Conservation (phyloP, 495 filamentous ascomycete species). For the Penicillium silybi region DNA sequence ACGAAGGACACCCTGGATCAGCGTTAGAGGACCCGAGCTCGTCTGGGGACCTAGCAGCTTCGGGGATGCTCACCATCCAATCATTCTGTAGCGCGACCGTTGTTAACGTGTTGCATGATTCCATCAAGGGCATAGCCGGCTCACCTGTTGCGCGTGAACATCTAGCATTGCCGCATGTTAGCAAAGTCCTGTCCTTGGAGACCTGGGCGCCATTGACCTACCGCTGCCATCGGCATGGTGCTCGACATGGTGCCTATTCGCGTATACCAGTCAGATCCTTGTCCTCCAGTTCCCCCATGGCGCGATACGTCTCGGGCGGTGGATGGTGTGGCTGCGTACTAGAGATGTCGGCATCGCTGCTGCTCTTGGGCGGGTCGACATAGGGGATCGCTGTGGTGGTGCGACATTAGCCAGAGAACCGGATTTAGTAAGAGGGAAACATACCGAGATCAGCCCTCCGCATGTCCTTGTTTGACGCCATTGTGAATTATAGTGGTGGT, state of each 20-base stretch:
- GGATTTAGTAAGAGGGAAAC: constrained; percentile 13
- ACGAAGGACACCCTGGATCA: constrained; percentile 70
- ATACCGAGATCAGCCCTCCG: constrained; percentile 77
- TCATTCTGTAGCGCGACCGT: constrained; percentile 43
- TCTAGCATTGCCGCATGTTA: constrained; percentile 41
- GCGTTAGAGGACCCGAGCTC: constrained; percentile 4
- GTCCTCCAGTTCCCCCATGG: not conserved
- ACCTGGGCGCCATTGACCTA: constrained; percentile 33
- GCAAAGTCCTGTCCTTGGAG: constrained; percentile 3
- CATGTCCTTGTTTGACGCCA: constrained; percentile 84
- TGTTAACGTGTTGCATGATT: constrained; percentile 8
- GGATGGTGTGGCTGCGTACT: constrained; percentile 31
- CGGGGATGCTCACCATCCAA: constrained; percentile 66
- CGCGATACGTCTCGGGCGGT: not conserved
- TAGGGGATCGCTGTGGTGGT: constrained; percentile 55
- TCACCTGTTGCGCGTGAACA: constrained; percentile 88
- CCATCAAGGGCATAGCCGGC: constrained; percentile 10
- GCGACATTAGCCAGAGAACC: constrained; percentile 8
- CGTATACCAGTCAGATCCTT: not conserved
- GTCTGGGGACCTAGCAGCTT: not conserved
- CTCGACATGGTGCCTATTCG: constrained; percentile 65
- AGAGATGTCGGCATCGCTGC: constrained; percentile 51
- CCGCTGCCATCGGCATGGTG: constrained; percentile 88
- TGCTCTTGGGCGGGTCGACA: constrained; percentile 53
- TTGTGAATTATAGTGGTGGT: constrained; percentile 25